Conservation (phyloP, 1,284 basidiomycete genomes). For the Pyrrhoderma noxium region DNA sequence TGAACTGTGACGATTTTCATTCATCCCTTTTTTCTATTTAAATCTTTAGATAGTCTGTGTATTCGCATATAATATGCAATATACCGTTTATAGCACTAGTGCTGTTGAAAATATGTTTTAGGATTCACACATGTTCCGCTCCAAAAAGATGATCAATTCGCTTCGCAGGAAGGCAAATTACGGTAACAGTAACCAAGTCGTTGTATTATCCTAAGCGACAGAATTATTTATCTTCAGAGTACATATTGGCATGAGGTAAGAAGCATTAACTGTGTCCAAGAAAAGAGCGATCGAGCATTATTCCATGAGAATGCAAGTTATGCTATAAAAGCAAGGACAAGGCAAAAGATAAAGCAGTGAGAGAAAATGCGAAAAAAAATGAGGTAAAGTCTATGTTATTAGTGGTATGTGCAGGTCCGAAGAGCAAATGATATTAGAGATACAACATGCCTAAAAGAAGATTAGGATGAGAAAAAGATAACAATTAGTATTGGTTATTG, state of each 20-base stretch:
- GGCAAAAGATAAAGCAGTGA: too few species aligned
- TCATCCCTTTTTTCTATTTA: neutral
- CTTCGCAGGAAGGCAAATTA: neutral
- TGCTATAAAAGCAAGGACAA: too few species aligned
- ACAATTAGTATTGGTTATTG: neutral
- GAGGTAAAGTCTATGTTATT: neutral
- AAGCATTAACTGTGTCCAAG: constrained; percentile 4
- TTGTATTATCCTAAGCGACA: neutral
- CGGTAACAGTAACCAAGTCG: too few species aligned
- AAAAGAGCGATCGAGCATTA: neutral
- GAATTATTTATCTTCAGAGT: neutral
- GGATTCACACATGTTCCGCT: too few species aligned
- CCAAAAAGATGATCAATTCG: too few species aligned
- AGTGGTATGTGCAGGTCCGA: neutral
- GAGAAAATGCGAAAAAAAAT: neutral
- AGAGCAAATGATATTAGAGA: neutral
- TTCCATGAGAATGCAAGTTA: neutral
- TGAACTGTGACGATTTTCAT: neutral
- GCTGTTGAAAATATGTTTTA: too few species aligned
- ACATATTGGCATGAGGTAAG: neutral
- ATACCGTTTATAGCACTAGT: too few species aligned
- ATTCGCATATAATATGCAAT: too few species aligned
- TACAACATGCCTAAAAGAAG: neutral
- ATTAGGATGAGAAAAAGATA: neutral
- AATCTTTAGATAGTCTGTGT: neutral